Percentiles rank a stretch among this genome's conserved stretches.
phyloP scores from a whole-genome alignment of 106 monocot genomes.

The Xerophyta viscosa region DNA sequence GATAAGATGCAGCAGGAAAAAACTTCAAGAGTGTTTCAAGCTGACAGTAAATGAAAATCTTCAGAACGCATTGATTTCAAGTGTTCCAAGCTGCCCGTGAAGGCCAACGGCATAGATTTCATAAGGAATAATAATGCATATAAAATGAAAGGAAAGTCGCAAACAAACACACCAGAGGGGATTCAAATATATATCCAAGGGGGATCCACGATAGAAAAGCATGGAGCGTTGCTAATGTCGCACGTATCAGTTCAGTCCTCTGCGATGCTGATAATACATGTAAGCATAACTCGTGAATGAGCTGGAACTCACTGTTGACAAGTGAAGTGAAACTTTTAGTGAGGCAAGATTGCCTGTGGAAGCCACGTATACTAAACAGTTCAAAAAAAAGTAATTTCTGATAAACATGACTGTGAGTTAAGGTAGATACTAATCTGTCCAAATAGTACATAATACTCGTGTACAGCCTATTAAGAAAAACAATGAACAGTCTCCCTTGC shows the following conservation, averaged over 20 bases:
- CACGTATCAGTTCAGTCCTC: slow-evolving; percentile 86
- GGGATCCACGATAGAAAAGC: slow-evolving; percentile 99
- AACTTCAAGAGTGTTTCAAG: slow-evolving; percentile 87
- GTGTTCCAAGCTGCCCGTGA: no score
- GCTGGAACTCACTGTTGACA: slow-evolving; percentile 85
- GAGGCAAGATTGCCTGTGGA: no score
- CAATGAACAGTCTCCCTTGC: no score
- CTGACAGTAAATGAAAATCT: slow-evolving; percentile 28
- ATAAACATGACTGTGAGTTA: no score
- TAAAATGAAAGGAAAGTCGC: background rate
- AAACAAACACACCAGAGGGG: slow-evolving; percentile 67
- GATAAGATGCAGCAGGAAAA: slow-evolving; percentile 76
- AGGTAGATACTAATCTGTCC: no score
- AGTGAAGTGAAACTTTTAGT: slow-evolving; percentile 10
- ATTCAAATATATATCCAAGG: slow-evolving; percentile 95
- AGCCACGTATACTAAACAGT: no score
- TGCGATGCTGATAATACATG: slow-evolving; percentile 92
- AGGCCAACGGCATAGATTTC: background rate
- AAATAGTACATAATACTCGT: no score
- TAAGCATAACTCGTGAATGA: slow-evolving; percentile 96
- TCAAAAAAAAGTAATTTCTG: no score
- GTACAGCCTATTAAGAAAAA: no score
- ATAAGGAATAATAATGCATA: background rate
- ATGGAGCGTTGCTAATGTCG: slow-evolving; percentile 91
- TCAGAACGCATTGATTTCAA: no score